phyloP scores from a whole-genome alignment of 169 alveolate species.

The Theileria annulata region DNA sequence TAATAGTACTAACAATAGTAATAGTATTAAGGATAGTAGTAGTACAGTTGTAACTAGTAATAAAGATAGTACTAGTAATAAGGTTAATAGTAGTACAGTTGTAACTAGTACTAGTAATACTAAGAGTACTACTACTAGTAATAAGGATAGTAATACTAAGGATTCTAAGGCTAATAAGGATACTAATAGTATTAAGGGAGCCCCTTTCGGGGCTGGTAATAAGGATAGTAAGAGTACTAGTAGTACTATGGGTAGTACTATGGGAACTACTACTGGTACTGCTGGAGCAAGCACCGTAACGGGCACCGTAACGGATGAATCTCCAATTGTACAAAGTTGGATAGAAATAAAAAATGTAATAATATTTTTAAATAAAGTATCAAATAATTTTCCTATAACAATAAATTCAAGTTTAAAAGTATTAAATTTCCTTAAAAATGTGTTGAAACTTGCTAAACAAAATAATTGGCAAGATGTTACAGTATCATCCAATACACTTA shows the following conservation, averaged over 20 bases:
- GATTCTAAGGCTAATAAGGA: too few species aligned
- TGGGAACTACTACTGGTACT: neutral
- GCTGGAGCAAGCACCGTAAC: neutral
- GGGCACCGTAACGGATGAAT: neutral
- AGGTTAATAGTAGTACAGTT: too few species aligned
- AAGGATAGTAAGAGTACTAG: neutral
- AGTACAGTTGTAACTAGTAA: neutral
- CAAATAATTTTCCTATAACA: conserved; percentile 51
- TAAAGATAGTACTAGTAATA: neutral
- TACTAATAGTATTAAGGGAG: too few species aligned
- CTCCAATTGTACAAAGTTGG: conserved; percentile 23
- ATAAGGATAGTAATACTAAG: too few species aligned
- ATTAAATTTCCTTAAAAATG: conserved; percentile 29
- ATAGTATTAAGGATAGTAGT: neutral
- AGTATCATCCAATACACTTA: conserved; percentile 60
- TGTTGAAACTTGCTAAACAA: conserved; percentile 35
- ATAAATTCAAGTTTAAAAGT: conserved; percentile 31
- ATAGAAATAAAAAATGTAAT: conserved; percentile 57
- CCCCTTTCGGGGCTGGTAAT: too few species aligned
- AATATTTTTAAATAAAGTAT: conserved; percentile 54
- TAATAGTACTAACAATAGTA: neutral
- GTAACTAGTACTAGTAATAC: too few species aligned
- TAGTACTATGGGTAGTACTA: neutral
- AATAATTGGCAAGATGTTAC: conserved; percentile 61
- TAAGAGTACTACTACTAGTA: too few species aligned